Conservation (phyloP, 2,329 filamentous ascomycete species). For the Fusarium liriodendri region DNA sequence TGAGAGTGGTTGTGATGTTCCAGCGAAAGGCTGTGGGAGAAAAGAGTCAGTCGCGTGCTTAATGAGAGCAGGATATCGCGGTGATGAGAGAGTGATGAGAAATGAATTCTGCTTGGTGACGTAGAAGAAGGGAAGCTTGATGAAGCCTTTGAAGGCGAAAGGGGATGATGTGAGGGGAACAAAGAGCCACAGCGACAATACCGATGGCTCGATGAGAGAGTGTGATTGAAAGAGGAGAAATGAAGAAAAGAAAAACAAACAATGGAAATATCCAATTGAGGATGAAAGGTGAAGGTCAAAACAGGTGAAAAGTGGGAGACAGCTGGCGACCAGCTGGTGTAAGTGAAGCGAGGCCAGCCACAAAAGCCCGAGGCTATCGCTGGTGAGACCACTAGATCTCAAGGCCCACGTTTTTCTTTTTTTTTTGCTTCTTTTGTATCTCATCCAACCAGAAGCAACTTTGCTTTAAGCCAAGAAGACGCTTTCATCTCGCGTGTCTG, state of each 20-base stretch:
- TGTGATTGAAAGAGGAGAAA: conserved; percentile 7
- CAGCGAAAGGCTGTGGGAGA: conserved; percentile 22
- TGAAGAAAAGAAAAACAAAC: conserved; percentile 19
- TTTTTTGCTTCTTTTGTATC: neutral
- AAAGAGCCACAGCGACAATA: neutral
- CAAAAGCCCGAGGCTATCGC: neutral
- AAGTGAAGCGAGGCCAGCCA: conserved; percentile 9
- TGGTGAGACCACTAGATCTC: conserved; percentile 18
- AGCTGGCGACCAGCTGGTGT: conserved; percentile 17
- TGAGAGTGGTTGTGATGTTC: conserved; percentile 25
- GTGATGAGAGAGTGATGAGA: neutral
- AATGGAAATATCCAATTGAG: conserved; percentile 9
- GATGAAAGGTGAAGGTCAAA: neutral
- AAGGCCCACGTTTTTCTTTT: neutral
- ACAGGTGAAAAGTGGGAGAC: conserved; percentile 5
- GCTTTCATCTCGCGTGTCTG: conserved; percentile 3
- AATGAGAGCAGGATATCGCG: neutral
- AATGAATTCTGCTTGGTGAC: neutral
- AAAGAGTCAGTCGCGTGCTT: conserved; percentile 26
- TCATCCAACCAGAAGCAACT: neutral
- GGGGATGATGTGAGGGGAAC: neutral
- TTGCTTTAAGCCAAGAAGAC: conserved; percentile 10
- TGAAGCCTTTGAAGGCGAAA: conserved; percentile 13
- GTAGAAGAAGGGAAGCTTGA: conserved; percentile 1
- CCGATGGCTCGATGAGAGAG: conserved; percentile 1